Evolutionary conservation across 345 rosid species (phyloP).

Genomic region (Bruguiera gymnorhiza): DNA sequence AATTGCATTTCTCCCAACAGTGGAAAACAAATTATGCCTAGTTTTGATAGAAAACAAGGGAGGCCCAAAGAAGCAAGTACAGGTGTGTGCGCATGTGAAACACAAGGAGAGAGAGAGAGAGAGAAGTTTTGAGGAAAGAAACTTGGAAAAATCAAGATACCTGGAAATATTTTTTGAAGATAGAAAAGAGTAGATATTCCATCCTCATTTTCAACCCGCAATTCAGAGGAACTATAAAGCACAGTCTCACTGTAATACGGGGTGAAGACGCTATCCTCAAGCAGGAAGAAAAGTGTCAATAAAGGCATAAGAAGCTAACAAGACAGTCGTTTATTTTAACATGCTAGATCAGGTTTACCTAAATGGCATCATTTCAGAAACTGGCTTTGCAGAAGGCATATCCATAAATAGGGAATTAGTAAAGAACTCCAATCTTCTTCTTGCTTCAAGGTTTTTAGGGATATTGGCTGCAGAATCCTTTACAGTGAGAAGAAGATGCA

Average conservation of each 20-base stretch:
- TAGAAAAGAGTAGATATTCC: slow-evolving; percentile 96
- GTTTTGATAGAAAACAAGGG: too few species aligned
- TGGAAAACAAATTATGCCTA: too few species aligned
- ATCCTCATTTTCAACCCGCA: slow-evolving; percentile 94
- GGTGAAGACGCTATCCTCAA: slow-evolving; percentile 77
- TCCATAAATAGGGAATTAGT: slow-evolving; percentile 92
- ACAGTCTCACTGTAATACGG: slow-evolving; percentile 99
- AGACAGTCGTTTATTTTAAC: slow-evolving; percentile 6
- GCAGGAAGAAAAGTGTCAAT: slow-evolving; percentile 10
- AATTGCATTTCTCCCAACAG: too few species aligned
- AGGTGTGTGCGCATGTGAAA: too few species aligned
- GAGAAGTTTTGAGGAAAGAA: not conserved
- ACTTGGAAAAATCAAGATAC: slow-evolving; percentile 37
- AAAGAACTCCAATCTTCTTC: slow-evolving; percentile 92
- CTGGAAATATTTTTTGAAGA: slow-evolving; percentile 98
- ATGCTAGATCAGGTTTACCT: slow-evolving; percentile 37
- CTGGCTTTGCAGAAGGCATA: slow-evolving; percentile 87
- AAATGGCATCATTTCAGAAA: slow-evolving; percentile 85
- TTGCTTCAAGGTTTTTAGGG: slow-evolving; percentile 97
- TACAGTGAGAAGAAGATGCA: slow-evolving; percentile 94
- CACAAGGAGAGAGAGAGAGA: not conserved
- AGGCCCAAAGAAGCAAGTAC: too few species aligned
- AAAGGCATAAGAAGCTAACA: slow-evolving; percentile 8
- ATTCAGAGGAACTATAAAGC: slow-evolving; percentile 81
- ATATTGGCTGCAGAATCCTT: slow-evolving; percentile 90